These are phyloP conservation scores for Blastosporella zonata DNA, from an alignment of 1,284 basidiomycete species.

Conservation along the genomic window DNA sequence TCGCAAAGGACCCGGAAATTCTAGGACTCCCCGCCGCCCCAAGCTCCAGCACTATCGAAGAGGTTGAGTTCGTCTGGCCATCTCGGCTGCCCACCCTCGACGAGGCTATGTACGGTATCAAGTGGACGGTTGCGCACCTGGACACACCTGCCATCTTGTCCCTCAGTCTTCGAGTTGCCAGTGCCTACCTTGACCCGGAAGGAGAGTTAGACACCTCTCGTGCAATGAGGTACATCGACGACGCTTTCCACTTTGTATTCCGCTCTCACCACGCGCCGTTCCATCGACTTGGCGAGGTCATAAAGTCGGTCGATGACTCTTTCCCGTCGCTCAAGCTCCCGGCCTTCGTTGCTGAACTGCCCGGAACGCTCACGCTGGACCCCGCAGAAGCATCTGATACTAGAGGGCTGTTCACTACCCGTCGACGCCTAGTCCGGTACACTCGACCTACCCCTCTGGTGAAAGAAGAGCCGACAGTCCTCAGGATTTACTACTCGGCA, in stretches of 20 bases:
- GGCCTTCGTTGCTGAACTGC: not conserved
- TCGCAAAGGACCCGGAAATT: not conserved
- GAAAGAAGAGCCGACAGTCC: not conserved
- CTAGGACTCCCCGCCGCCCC: not conserved
- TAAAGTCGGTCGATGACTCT: conserved; percentile 1
- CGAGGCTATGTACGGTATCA: not conserved
- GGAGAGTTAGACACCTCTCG: not conserved
- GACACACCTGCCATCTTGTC: conserved; percentile 6
- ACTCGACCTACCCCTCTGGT: not conserved
- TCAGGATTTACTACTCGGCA: not conserved
- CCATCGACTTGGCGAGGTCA: conserved; percentile 5
- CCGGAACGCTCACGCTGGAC: not conserved
- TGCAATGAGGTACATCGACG: not conserved
- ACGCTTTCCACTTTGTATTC: not conserved
- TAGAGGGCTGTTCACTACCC: not conserved
- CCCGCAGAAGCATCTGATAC: not conserved
- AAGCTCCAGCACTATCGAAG: not conserved
- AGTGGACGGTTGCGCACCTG: conserved; percentile 1
- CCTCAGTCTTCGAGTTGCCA: not conserved
- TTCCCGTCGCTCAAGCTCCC: conserved; percentile 5
- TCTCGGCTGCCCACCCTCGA: not conserved
- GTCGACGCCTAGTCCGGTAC: not conserved
- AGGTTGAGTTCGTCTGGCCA: not conserved
- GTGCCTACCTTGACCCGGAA: not conserved
- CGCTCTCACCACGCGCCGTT: conserved; percentile 2